These are phyloP conservation scores for Xerocomus amazonicus DNA, from an alignment of 1,284 basidiomycete genomes.

Conservation along the genomic window DNA sequence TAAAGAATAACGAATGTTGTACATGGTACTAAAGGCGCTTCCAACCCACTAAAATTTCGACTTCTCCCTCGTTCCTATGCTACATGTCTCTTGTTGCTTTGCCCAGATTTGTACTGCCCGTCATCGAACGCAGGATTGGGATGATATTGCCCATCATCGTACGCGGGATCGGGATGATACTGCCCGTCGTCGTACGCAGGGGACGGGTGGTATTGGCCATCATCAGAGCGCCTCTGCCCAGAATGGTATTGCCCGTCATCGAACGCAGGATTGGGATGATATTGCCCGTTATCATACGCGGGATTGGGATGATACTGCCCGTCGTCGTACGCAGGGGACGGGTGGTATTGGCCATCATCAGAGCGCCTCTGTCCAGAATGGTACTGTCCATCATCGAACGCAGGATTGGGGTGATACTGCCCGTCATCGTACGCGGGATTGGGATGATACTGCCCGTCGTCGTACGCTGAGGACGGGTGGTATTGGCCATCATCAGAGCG, in stretches of 20 bases:
- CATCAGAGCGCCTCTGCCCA: not conserved
- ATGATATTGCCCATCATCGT: not conserved
- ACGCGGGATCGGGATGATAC: not conserved
- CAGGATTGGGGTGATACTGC: not conserved
- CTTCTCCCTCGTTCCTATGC: not conserved
- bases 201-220: not conserved
- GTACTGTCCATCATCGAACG: not conserved
- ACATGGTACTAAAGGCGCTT: no score
- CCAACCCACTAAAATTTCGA: no score
- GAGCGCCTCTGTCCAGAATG: not conserved
- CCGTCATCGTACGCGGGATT: not conserved
- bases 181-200: not conserved
- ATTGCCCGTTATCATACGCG: not conserved
- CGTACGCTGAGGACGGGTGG: no score
- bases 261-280: not conserved
- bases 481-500: no score
- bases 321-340: not conserved
- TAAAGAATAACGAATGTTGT: no score
- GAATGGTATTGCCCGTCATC: not conserved
- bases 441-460: not conserved
- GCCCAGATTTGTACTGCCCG: constrained; percentile 1
- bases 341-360: not conserved
- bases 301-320: not conserved
- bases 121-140: not conserved
- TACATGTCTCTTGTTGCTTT: constrained; percentile 1